These are phyloP conservation scores for Pythium catenulatum DNA, from an alignment of 352 stramenopile species.

Conservation along the genomic window DNA sequence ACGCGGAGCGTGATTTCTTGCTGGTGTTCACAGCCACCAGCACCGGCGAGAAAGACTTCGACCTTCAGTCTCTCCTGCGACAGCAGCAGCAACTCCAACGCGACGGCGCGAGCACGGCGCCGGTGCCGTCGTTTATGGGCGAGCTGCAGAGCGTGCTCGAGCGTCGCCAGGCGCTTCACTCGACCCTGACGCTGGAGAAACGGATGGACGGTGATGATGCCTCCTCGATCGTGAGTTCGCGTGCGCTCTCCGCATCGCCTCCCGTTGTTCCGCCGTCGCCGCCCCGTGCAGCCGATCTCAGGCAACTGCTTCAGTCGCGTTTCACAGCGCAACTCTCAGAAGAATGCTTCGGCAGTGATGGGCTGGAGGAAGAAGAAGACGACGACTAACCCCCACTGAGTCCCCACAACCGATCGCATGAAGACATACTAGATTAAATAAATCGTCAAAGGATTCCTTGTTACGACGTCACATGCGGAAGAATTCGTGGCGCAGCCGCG, in stretches of 20 bases:
- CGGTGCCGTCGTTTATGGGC: conserved; percentile 67
- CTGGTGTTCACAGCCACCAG: conserved; percentile 87
- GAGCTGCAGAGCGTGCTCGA: conserved; percentile 80
- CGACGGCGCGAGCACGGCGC: not conserved
- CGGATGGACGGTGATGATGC: conserved; percentile 67
- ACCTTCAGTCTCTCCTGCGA: conserved; percentile 70
- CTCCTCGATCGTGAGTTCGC: not conserved
- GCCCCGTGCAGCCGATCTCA: conserved; percentile 23
- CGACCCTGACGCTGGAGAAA: conserved; percentile 62
- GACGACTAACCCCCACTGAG: conserved; percentile 2
- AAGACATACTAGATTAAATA: not conserved
- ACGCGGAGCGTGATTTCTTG: conserved; percentile 57
- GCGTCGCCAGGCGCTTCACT: conserved; percentile 61
- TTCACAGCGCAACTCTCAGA: conserved; percentile 37
- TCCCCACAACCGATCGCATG: too few relatives aligned
- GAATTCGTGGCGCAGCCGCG: conserved; percentile 85
- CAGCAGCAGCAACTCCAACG: conserved; percentile 62
- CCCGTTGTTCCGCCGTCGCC: not conserved
- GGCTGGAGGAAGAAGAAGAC: conserved; percentile 16
- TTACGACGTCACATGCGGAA: conserved; percentile 82
- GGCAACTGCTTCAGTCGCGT: conserved; percentile 51
- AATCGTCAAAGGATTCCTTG: not conserved
- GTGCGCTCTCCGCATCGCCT: not conserved
- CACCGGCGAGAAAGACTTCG: conserved; percentile 81
- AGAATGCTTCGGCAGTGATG: conserved; percentile 21